Conservation (phyloP, 2,329 filamentous ascomycete genomes). For the Botrytis tulipae region DNA sequence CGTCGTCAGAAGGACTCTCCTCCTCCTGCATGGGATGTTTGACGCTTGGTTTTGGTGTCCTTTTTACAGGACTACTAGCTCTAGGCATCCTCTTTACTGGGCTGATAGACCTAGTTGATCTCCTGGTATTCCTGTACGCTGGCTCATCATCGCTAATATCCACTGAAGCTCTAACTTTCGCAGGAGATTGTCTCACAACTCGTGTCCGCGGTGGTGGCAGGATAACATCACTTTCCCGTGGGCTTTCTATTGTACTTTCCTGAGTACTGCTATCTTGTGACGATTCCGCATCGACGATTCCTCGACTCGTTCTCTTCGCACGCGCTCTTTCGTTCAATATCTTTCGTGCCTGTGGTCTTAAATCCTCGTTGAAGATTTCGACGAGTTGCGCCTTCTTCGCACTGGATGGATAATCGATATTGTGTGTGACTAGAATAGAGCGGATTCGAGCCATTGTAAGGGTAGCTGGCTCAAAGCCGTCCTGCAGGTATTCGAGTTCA, state of each 20-base stretch:
- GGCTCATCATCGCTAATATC: conserved; percentile 21
- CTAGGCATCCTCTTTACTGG: conserved; percentile 52
- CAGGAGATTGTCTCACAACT: conserved; percentile 51
- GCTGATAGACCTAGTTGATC: conserved; percentile 53
- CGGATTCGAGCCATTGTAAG: conserved; percentile 87
- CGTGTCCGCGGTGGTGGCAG: conserved; percentile 50
- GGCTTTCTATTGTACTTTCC: conserved; percentile 11
- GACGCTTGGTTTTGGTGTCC: conserved; percentile 53
- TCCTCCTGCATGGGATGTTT: conserved; percentile 54
- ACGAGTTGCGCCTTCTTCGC: conserved; percentile 91
- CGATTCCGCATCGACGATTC: conserved; percentile 68
- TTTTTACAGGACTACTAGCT: conserved; percentile 49
- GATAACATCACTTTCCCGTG: conserved; percentile 42
- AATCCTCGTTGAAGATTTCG: conserved; percentile 74
- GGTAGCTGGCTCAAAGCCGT: conserved; percentile 78
- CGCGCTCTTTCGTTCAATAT: conserved; percentile 72
- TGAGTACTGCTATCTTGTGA: conserved; percentile 45
- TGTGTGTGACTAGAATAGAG: conserved; percentile 86
- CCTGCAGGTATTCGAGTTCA: conserved; percentile 71
- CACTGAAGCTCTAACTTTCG: conserved; percentile 43
- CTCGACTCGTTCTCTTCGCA: conserved; percentile 81
- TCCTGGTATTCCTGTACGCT: conserved; percentile 43
- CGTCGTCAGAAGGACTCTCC: conserved; percentile 48
- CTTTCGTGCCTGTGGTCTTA: conserved; percentile 75
- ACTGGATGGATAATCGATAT: conserved; percentile 78